Evolutionary conservation across 257 asterid genomes (phyloP), one percentile per base, ranked within the genome.

Genomic region (Coffea eugenioides): DNA sequence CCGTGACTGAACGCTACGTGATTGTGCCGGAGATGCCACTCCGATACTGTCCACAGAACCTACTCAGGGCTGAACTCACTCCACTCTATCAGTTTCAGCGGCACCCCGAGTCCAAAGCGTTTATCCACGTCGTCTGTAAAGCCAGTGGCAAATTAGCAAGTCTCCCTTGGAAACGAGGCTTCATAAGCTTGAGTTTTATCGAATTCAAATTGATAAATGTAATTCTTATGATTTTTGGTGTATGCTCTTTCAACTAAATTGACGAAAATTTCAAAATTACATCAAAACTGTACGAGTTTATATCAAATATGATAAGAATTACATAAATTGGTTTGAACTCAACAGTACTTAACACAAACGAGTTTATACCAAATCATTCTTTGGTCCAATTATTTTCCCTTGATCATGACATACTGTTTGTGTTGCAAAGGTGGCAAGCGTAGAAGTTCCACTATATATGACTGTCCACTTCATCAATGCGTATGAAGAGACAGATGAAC

Each of bases 21-120:
- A 86, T 96, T 75, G 97, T 94, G 80, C 99, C 99, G 70, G 98
- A 96, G 84, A 96, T 96, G 99, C 89, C 99, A 62, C 93, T 96
- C n/a, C 85, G 99, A 79, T 96, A 96, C 80, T 96, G 97, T 82
- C 93, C 94, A 0, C 91, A 85, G 71, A 96, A 96, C 85, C 80
- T 96, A 79, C 91, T 94, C 0, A 90, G 83, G 81, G 98, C 99
- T 0, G 98, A 96, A 89, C 99, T 98, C 69, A 85, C 99, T 23
- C 99, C 99, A 8, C 85, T 96, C 39, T 96, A 79, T 61, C 94
- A 94, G 92, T 96, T 96, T 81, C 71, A 91, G 79, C 94, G 99
- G 99, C 93, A 90, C 73, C 99, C 99, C 0, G 76, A 90, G 1
- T 94, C 97, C 27, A 94, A 89, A 80, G 99, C 80, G 2, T 96